These are phyloP conservation scores for Globisporangium sylvaticum DNA, from an alignment of 352 stramenopile species.

Conservation along the genomic window DNA sequence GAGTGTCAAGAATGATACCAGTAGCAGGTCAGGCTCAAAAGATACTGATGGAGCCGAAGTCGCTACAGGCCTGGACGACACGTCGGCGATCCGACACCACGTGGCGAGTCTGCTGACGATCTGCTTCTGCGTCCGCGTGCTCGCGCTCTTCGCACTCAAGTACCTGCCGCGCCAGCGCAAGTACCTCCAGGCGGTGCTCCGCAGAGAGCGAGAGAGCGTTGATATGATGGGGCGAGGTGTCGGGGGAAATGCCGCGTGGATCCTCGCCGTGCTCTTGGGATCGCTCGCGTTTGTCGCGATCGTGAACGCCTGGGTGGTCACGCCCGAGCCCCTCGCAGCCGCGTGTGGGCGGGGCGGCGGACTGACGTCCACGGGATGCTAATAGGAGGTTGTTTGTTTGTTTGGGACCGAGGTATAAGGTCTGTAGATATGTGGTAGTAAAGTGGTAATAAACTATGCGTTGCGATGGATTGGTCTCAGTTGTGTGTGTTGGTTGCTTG, in stretches of 20 bases:
- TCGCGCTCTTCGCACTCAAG: conserved; percentile 34
- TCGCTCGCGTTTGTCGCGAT: conserved; percentile 6
- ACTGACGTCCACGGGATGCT: background rate
- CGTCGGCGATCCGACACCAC: conserved; percentile 7
- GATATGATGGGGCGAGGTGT: too few relatives aligned
- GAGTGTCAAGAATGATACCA: conserved; percentile 10
- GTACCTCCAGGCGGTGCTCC: conserved; percentile 26
- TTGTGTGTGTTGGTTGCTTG: background rate
- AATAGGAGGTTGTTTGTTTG: background rate
- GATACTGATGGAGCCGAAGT: background rate
- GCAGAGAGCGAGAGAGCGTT: background rate
- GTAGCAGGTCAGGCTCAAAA: background rate
- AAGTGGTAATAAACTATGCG: background rate
- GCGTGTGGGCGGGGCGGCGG: background rate
- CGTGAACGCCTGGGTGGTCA: conserved; percentile 2
- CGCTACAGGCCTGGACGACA: background rate
- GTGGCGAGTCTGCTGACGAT: conserved; percentile 36
- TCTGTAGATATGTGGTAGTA: background rate
- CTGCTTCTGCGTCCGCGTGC: conserved; percentile 35
- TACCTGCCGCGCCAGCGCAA: conserved; percentile 46
- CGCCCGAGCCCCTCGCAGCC: background rate
- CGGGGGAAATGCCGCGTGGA: background rate
- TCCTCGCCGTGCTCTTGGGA: background rate
- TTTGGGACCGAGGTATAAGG: background rate
- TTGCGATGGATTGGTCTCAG: background rate